A percentile compares a stretch with the other conserved stretches of the same genome.
These are phyloP conservation scores for Naganishia vishniacii DNA, from an alignment of 768 basidiomycete species.

Conservation along the genomic window DNA sequence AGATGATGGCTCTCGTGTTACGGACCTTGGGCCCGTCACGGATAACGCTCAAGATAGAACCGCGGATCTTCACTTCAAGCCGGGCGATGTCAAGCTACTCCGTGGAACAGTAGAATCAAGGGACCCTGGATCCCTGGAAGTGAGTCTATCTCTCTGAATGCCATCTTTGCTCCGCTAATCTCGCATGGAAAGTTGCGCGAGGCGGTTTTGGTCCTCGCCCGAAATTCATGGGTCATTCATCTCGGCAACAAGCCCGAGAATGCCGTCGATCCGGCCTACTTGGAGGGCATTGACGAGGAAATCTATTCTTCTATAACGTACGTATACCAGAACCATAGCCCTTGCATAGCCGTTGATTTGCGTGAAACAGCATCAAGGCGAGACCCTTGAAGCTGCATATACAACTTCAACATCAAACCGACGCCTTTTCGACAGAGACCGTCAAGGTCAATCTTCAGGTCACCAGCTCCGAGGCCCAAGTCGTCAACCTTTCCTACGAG, in stretches of 20 bases:
- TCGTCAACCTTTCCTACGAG: constrained; percentile 54
- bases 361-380: neutral
- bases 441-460: constrained; percentile 33
- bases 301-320: neutral
- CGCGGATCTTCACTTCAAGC: neutral
- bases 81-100: constrained; percentile 5
- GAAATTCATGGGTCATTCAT: constrained; percentile 1
- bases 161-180: neutral
- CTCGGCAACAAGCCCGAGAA: constrained; percentile 1
- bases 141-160: neutral
- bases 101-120: neutral
- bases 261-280: neutral
- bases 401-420: constrained; percentile 56
- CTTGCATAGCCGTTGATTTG: neutral
- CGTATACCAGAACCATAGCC: neutral
- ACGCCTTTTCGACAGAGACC: constrained; percentile 25
- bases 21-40: neutral
- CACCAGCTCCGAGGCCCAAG: constrained; percentile 26
- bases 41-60: neutral
- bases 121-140: neutral
- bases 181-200: neutral
- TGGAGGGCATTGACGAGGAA: constrained; percentile 4
- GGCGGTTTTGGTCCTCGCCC: neutral
- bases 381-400: constrained; percentile 23
- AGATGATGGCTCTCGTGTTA: neutral